Evolutionary conservation across 805 yeast species (phyloP).

Genomic region (Yamadazyma tumulicola): DNA sequence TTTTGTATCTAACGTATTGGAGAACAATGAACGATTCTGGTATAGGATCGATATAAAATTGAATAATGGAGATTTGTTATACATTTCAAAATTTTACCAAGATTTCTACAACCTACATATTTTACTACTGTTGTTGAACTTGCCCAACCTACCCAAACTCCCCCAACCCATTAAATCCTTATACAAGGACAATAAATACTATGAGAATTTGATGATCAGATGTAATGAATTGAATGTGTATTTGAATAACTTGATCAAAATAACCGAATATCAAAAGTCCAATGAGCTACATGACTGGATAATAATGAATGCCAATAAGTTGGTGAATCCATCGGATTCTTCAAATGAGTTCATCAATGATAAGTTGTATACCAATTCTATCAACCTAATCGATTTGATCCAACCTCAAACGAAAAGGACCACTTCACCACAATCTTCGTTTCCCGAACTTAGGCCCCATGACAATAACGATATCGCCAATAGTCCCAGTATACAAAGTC

Average conservation of each 20-base stretch:
- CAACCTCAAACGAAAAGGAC: constrained; percentile 10
- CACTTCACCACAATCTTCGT: constrained; percentile 23
- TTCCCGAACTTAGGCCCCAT: constrained; percentile 10
- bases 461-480: neutral
- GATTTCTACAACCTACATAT: constrained; percentile 35
- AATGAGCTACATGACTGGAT: constrained; percentile 18
- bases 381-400: constrained; percentile 14
- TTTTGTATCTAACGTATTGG: constrained; percentile 25
- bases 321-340: constrained; percentile 9
- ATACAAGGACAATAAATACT: constrained; percentile 12
- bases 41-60: constrained; percentile 28
- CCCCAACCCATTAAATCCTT: constrained; percentile 25
- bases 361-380: constrained; percentile 18
- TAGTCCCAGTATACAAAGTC: constrained; percentile 21
- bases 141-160: constrained; percentile 22
- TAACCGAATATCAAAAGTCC: constrained; percentile 22
- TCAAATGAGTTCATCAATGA: constrained; percentile 19
- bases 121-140: constrained; percentile 10
- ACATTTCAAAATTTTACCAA: constrained; percentile 30
- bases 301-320: constrained; percentile 1
- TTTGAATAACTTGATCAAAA: constrained; percentile 18
- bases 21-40: constrained; percentile 25
- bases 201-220: constrained; percentile 17
- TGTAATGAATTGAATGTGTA: constrained; percentile 24
- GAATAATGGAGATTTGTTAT: constrained; percentile 17